phyloP scores from a whole-genome alignment of 2,329 filamentous ascomycete species.

The Monosporascus sp. region DNA sequence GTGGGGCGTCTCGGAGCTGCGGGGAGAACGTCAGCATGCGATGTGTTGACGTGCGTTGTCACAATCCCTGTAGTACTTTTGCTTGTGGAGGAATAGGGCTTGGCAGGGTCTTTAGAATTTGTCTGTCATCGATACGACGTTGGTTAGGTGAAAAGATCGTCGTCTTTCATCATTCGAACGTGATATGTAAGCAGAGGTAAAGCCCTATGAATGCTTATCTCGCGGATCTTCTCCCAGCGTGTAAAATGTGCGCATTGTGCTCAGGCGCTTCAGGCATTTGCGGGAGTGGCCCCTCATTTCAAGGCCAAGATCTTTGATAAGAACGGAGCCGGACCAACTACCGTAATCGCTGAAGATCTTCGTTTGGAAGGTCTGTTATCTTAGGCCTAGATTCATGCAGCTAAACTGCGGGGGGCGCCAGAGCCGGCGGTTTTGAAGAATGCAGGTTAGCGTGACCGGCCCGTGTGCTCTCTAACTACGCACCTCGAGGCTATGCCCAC shows the following conservation, averaged over 20 bases:
- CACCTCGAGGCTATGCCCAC: background rate
- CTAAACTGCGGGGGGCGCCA: background rate
- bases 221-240: background rate
- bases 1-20: background rate
- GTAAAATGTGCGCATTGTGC: background rate
- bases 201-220: background rate
- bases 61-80: no score
- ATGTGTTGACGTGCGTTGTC: no score
- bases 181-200: background rate
- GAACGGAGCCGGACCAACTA: background rate
- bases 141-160: background rate
- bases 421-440: background rate
- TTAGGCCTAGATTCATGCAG: background rate
- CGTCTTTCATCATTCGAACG: background rate
- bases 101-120: background rate
- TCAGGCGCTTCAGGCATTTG: background rate
- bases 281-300: background rate
- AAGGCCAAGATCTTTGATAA: background rate
- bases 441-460: background rate
- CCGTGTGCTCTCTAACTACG: background rate
- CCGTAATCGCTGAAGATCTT: background rate
- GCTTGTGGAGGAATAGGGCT: background rate
- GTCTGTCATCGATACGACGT: background rate
- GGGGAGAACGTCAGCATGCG: background rate
- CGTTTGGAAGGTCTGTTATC: background rate